Evolutionary conservation across 2,329 filamentous ascomycete species (phyloP), one percentile per base, ranked within the genome.

Genomic region (Claviceps sp.): DNA sequence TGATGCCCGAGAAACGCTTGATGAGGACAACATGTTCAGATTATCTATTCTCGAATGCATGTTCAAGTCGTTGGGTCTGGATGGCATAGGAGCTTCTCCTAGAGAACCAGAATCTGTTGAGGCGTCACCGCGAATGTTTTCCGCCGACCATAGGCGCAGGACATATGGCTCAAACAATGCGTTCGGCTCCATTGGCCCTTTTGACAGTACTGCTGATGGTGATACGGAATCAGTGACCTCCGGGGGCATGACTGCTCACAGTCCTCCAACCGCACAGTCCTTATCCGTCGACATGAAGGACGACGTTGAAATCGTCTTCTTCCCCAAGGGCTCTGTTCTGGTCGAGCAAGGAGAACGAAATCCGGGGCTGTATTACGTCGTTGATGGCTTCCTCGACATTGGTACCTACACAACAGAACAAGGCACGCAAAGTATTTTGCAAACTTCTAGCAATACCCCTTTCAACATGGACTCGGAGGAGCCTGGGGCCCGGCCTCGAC

Each of bases 271-370:
- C 57, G 77, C 82, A 0, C 75, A 88, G 51, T 69, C 74, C 3
- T 70, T 91, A 5, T 79, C 81, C 4, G 82, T 89, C 54, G 91
- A 97, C 55, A 78, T 97, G 69, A 85, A 85, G 56, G 85, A 95
- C 56, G 93, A 98, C 50, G 81, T 97, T 2, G 93, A 98, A 63
- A 96, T 98, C 57, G 93, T 98, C 5, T 97, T 87, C 70, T 98
- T 98, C 58, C 91, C 90, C 0, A 88, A 97, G 65, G 90, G 87
- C 2, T 91, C 93, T 1, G 86, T 98, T 0, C 76, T 98, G 16
- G 90, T 98, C 0, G 93, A 98, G 62, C 90, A 97, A 69, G 91
- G 93, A 10, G 93, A 98, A 65, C 80, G 93, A n/a, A 95, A 94
- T 59, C 93, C 93, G 0, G 93, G 93, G 0, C 67, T 98, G 0